Conservation (phyloP, 2,329 filamentous ascomycete genomes). For the Aspergillus sp. region DNA sequence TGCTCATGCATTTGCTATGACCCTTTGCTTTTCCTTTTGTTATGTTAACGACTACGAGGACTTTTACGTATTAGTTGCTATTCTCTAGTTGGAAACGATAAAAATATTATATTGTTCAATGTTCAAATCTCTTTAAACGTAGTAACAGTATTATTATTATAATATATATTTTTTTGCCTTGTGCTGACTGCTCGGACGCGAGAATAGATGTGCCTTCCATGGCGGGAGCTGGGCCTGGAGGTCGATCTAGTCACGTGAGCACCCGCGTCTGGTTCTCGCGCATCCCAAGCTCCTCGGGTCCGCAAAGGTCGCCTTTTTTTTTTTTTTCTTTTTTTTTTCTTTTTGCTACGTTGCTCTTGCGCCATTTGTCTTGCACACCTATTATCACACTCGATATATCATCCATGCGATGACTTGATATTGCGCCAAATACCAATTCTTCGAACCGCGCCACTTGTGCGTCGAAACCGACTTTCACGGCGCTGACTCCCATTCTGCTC, state of each 20-base stretch:
- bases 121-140: not conserved
- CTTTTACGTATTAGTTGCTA: conserved; percentile 26
- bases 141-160: too few relatives aligned
- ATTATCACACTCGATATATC: not conserved
- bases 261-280: conserved; percentile 19
- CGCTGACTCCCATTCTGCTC: not conserved
- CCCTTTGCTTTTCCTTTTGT: conserved; percentile 22
- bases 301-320: conserved; percentile 2
- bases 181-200: too few relatives aligned
- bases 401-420: not conserved
- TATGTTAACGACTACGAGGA: conserved; percentile 30
- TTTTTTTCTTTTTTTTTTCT: not conserved
- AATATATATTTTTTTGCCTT: too few relatives aligned
- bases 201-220: too few relatives aligned
- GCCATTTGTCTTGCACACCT: not conserved
- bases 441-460: not conserved
- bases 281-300: conserved; percentile 18
- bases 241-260: not conserved
- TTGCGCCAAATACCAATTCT: not conserved
- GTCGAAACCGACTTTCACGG: not conserved
- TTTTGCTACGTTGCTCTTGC: not conserved
- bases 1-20: conserved; percentile 28
- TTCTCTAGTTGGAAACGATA: conserved; percentile 31
- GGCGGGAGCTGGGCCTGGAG: not conserved
- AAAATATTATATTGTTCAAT: conserved; percentile 27